phyloP scores from a whole-genome alignment of 768 basidiomycete species.

The Kwoniella bestiolae region DNA sequence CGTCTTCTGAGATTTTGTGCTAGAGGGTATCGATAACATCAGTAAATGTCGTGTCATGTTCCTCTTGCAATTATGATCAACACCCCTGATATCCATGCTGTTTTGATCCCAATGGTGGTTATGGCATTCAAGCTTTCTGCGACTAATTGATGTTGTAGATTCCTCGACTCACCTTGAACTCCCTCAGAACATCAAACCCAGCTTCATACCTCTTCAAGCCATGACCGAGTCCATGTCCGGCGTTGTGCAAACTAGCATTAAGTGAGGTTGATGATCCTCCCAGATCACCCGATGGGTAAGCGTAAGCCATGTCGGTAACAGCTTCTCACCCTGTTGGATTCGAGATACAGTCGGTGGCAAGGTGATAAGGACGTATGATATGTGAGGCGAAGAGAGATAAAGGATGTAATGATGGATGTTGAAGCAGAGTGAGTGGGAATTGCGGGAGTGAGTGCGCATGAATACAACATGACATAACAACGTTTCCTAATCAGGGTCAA shows the following conservation, averaged over 20 bases:
- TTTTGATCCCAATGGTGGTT: neutral
- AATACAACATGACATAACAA: neutral
- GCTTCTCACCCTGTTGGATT: neutral
- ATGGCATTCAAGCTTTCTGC: neutral
- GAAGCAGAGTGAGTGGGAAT: neutral
- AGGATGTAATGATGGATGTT: too few relatives aligned
- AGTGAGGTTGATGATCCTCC: constrained; percentile 14
- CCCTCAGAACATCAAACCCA: constrained; percentile 38
- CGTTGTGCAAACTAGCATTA: constrained; percentile 7
- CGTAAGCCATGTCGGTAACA: constrained; percentile 39
- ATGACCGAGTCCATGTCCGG: constrained; percentile 6
- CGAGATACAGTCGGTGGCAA: neutral
- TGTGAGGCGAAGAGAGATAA: neutral
- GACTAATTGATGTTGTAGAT: neutral
- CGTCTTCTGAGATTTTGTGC: constrained; percentile 58
- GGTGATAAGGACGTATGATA: too few relatives aligned
- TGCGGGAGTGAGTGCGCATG: neutral
- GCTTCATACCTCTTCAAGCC: constrained; percentile 37
- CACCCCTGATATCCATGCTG: neutral
- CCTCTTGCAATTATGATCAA: too few relatives aligned
- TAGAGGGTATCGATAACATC: constrained; percentile 15
- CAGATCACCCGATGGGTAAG: constrained; percentile 35
- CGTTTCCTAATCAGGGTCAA: too few relatives aligned
- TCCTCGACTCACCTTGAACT: constrained; percentile 52
- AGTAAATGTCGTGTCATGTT: too few relatives aligned